Evolutionary conservation across 2,329 filamentous ascomycete species (phyloP).

Genomic region (Ilyonectria sp.): DNA sequence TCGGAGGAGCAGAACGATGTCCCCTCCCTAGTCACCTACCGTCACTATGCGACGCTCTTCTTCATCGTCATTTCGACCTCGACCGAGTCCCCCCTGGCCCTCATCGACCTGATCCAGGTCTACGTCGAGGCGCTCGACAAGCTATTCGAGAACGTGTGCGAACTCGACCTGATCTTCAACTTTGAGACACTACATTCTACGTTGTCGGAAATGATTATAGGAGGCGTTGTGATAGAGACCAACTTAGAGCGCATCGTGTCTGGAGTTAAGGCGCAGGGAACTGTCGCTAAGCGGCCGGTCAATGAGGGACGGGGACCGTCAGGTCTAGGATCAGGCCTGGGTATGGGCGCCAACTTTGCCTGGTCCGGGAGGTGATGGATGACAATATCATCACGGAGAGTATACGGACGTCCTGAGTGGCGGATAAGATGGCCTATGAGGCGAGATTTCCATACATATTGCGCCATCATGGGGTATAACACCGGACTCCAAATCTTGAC

Average conservation of each 20-base stretch:
- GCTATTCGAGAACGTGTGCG: conserved; percentile 98
- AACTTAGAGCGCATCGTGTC: conserved; percentile 89
- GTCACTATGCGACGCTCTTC: conserved; percentile 97
- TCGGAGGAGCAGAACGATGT: conserved; percentile 86
- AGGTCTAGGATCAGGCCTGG: conserved; percentile 64
- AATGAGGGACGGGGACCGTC: conserved; percentile 72
- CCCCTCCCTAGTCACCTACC: conserved; percentile 96
- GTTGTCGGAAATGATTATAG: conserved; percentile 93
- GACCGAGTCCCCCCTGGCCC: conserved; percentile 93
- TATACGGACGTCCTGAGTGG: conserved; percentile 31
- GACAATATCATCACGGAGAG: conserved; percentile 20
- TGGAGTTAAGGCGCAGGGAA: conserved; percentile 83
- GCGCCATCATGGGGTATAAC: conserved; percentile 44
- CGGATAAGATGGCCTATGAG: conserved; percentile 38
- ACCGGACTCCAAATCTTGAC: conserved; percentile 47
- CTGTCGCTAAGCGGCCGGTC: conserved; percentile 83
- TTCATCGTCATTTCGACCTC: conserved; percentile 98
- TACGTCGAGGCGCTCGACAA: conserved; percentile 97
- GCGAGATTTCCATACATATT: conserved; percentile 45
- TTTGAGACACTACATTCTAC: conserved; percentile 96
- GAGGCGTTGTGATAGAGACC: conserved; percentile 94
- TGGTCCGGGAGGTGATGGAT: conserved; percentile 61
- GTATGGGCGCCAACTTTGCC: conserved; percentile 72
- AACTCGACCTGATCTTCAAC: conserved; percentile 98
- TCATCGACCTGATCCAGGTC: conserved; percentile 97